A percentile compares a stretch with the other conserved stretches of the same genome.
These are phyloP conservation scores for Vanderwaltozyma tropicalis DNA, from an alignment of 805 yeast species.

Conservation along the genomic window DNA sequence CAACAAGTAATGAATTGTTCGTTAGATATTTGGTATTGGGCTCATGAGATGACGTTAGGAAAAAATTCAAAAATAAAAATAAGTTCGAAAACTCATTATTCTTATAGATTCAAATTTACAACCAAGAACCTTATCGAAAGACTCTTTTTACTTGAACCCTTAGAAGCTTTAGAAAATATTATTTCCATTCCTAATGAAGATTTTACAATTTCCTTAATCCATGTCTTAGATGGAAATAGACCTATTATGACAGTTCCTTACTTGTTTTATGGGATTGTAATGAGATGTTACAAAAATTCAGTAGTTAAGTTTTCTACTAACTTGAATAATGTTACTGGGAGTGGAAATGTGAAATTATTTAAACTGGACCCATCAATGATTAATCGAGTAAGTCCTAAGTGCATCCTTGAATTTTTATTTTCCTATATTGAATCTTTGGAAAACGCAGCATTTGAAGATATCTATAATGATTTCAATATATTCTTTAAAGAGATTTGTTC, in stretches of 20 bases:
- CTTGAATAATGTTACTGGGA: slow-evolving; percentile 4
- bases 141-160: slow-evolving; percentile 55
- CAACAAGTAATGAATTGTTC: slow-evolving; percentile 47
- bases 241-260: slow-evolving; percentile 65
- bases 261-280: slow-evolving; percentile 36
- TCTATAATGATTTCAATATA: slow-evolving; percentile 48
- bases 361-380: slow-evolving; percentile 35
- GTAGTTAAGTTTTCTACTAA: slow-evolving; percentile 17
- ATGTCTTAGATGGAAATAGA: slow-evolving; percentile 74
- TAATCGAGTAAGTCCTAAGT: slow-evolving; percentile 36
- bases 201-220: slow-evolving; percentile 31
- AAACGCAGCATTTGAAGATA: slow-evolving; percentile 68
- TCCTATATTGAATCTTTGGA: slow-evolving; percentile 58
- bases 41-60: slow-evolving; percentile 10
- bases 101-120: slow-evolving; percentile 56
- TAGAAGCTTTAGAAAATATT: slow-evolving; percentile 61
- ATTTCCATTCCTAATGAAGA: slow-evolving; percentile 30
- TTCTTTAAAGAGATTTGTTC: slow-evolving; percentile 52
- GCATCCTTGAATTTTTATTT: slow-evolving; percentile 43
- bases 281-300: slow-evolving; percentile 17
- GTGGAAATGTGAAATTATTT: slow-evolving; percentile 5
- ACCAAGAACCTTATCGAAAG: slow-evolving; percentile 56
- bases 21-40: slow-evolving; percentile 62
- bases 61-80: slow-evolving; percentile 7
- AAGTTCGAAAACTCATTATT: slow-evolving; percentile 31